Evolutionary conservation across 805 yeast species (phyloP).

Genomic region (Lachancea fermentati): DNA sequence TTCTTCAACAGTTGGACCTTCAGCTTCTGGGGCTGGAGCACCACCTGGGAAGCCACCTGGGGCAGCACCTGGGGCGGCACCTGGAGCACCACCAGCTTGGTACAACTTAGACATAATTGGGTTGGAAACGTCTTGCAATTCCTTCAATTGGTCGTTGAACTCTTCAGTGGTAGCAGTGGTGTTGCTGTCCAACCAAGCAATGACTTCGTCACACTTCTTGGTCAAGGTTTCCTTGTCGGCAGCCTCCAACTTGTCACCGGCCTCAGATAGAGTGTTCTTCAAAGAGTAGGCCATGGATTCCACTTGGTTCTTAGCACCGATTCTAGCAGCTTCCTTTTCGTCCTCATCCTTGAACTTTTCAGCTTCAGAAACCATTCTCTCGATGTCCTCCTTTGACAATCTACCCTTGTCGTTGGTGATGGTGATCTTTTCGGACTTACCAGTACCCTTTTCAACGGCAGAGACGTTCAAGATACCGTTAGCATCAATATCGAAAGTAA

Average conservation of each 20-base stretch:
- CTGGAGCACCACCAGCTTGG: conserved; percentile 83
- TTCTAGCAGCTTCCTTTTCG: conserved; percentile 89
- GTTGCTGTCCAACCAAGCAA: conserved; percentile 88
- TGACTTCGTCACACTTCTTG: conserved; percentile 79
- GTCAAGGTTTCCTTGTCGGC: conserved; percentile 68
- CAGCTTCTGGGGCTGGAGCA: conserved; percentile 55
- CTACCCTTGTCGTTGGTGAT: conserved; percentile 99
- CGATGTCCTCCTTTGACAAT: conserved; percentile 95
- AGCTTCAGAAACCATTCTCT: conserved; percentile 96
- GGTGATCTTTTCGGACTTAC: conserved; percentile 94
- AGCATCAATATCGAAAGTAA: conserved; percentile 94
- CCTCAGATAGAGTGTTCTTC: conserved; percentile 75
- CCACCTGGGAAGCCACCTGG: conserved; percentile 62
- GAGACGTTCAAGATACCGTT: conserved; percentile 96
- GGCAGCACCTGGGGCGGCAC: conserved; percentile 57
- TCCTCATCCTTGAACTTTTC: conserved; percentile 97
- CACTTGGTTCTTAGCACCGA: conserved; percentile 90
- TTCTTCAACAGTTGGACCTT: conserved; percentile 76
- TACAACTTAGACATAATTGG: conserved; percentile 96
- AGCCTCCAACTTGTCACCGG: conserved; percentile 73
- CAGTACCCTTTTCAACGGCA: conserved; percentile 98
- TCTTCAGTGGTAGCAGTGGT: conserved; percentile 91
- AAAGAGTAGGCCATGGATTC: conserved; percentile 94
- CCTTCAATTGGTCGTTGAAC: conserved; percentile 91
- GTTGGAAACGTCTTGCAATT: conserved; percentile 92